Evolutionary conservation across 805 yeast genomes (phyloP), one percentile per base, ranked within the genome.

Genomic region (Zygoascus ofunaensis): DNA sequence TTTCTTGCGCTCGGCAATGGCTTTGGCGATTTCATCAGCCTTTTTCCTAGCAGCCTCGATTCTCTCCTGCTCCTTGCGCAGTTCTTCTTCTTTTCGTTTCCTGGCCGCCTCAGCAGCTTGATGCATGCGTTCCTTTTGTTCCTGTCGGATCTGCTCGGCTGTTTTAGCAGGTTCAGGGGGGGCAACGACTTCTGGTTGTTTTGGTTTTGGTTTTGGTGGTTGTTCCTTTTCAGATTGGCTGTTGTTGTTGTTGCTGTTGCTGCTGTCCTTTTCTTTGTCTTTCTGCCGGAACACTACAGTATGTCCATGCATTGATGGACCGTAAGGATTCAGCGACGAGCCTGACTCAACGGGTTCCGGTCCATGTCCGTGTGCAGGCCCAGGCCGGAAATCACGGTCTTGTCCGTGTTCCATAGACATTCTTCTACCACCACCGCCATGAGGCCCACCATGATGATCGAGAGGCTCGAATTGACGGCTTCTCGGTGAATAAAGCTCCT

Each of bases 111-210:
- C 66, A 7, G 60, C 48, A 4, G 62, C 55, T 20, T 48, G 49
- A 20, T 50, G 47, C 71, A 66, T 65, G 20, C 49, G 46, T 37
- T 55, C 58, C 40, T 60, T 55, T 50, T 66, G 70, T 43, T 55
- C 55, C 26, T 54, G 53, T 15, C 45, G 37, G 17, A 43, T 20
- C 21, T 48, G 49, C 34, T 51, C 51, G 4, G 46, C 17, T n/a
- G 24, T 17, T 34, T 34, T 23, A 12, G 32, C 17, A 4, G 38
- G 43, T 4, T 15, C 32, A 4, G 12, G 23, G 18, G 20, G 26
- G 10, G 30, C 15, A 17, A 5, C 17, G 15, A 40, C 37, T 12
- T 26, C 12, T 7, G 10, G 10, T 12, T 26, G 30, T 7, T 8
- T 12, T 8, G 30, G 30, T 8, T 7, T 8, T n/a, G n/a, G n/a